These are phyloP conservation scores for Cladophialophora bantiana DNA, from an alignment of 2,329 filamentous ascomycete genomes.

Conservation along the genomic window DNA sequence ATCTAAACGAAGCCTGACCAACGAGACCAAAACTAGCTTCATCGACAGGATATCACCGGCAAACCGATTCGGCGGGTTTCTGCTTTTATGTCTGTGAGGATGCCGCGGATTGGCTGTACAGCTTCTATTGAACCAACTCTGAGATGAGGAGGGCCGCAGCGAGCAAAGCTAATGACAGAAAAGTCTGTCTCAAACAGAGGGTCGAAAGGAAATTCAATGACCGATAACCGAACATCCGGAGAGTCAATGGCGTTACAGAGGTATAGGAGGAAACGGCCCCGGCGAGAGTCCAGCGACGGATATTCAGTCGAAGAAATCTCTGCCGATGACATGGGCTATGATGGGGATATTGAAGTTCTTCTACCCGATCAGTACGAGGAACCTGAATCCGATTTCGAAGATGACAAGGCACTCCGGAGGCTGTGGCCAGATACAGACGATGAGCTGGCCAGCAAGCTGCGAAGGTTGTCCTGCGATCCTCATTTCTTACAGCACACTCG, in stretches of 20 bases:
- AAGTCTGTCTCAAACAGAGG: neutral
- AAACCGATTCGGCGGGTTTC: neutral
- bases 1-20: neutral
- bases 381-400: constrained; percentile 38
- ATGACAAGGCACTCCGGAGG: constrained; percentile 45
- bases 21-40: neutral
- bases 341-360: constrained; percentile 45
- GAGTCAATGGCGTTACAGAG: constrained; percentile 22
- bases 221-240: neutral
- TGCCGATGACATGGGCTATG: constrained; percentile 44
- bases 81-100: neutral
- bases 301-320: constrained; percentile 42
- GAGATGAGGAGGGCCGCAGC: neutral
- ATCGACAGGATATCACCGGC: neutral
- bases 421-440: constrained; percentile 43
- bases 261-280: constrained; percentile 32
- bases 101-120: neutral
- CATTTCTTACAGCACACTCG: neutral
- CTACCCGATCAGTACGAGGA: constrained; percentile 48
- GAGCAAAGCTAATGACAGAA: neutral
- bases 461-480: constrained; percentile 31
- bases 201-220: neutral
- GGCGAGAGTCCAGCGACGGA: constrained; percentile 39
- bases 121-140: neutral
- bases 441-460: constrained; percentile 36